Percentiles rank a stretch among this genome's conserved stretches.
These are phyloP conservation scores for Xenosphaeropsis pyriputrescens DNA, from an alignment of 2,329 filamentous ascomycete genomes.

Conservation along the genomic window DNA sequence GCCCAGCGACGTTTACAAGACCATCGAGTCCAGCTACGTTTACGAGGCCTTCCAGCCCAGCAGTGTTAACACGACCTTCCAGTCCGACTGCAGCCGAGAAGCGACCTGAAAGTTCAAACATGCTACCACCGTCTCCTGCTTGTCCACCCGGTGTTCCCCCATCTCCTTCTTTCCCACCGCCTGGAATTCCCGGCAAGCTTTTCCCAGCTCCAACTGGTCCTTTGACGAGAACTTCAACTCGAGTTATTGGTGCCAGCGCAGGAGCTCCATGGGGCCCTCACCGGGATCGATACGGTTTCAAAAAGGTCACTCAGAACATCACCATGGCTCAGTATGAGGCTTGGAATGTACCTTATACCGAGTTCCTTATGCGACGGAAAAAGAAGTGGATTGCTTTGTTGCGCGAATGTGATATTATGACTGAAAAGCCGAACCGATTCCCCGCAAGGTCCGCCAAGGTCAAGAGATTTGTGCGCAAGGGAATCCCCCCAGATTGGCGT, in stretches of 20 bases:
- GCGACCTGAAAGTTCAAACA: constrained; percentile 13
- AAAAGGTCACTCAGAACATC: constrained; percentile 72
- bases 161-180: too few species aligned
- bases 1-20: too few species aligned
- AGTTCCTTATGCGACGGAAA: constrained; percentile 58
- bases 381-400: constrained; percentile 74
- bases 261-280: constrained; percentile 8
- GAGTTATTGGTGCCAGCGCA: not conserved
- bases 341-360: constrained; percentile 64
- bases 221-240: not conserved
- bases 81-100: constrained; percentile 15
- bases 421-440: constrained; percentile 59
- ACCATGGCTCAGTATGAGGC: constrained; percentile 63
- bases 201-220: not conserved
- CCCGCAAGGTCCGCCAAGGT: constrained; percentile 70
- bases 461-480: constrained; percentile 83
- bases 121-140: too few species aligned
- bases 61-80: not conserved
- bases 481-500: constrained; percentile 84
- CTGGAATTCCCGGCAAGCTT: too few species aligned
- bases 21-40: too few species aligned
- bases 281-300: constrained; percentile 83
- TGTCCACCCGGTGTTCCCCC: too few species aligned
- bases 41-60: too few species aligned
- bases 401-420: constrained; percentile 61